A percentile compares a stretch with the other conserved stretches of the same genome.
These are phyloP conservation scores for Candida labiduridarum DNA, from an alignment of 1,139 yeast genomes.

Conservation along the genomic window DNA sequence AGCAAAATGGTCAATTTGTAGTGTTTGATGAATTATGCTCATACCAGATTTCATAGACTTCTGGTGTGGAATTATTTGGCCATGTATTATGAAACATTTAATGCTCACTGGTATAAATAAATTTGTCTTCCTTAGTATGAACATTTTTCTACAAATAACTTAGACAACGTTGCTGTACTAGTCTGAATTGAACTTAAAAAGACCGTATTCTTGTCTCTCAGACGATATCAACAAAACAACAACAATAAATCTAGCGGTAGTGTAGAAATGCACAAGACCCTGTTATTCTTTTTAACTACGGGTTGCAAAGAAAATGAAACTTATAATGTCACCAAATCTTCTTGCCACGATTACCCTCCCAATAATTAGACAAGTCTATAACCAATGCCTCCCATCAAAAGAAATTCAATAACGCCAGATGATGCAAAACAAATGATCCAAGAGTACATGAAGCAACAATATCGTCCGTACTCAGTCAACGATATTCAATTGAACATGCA, in stretches of 20 bases:
- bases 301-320: constrained; percentile 3
- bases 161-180: too few relatives aligned
- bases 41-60: too few relatives aligned
- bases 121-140: too few relatives aligned
- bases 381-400: constrained; percentile 11
- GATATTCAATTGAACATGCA: constrained; percentile 42
- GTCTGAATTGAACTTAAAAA: too few relatives aligned
- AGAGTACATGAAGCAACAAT: constrained; percentile 34
- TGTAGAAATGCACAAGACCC: background rate
- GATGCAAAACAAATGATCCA: constrained; percentile 12
- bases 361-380: background rate
- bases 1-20: too few relatives aligned
- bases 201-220: too few relatives aligned
- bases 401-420: constrained; percentile 1
- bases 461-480: constrained; percentile 39
- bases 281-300: background rate
- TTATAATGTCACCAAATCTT: background rate
- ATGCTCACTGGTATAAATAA: too few relatives aligned
- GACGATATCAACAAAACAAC: too few relatives aligned
- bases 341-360: background rate
- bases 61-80: too few relatives aligned
- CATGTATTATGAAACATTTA: too few relatives aligned
- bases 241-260: background rate
- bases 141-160: too few relatives aligned
- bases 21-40: too few relatives aligned